These are phyloP conservation scores for Neofusicoccum umdonicola DNA, from an alignment of 2,329 filamentous ascomycete genomes.

Conservation along the genomic window DNA sequence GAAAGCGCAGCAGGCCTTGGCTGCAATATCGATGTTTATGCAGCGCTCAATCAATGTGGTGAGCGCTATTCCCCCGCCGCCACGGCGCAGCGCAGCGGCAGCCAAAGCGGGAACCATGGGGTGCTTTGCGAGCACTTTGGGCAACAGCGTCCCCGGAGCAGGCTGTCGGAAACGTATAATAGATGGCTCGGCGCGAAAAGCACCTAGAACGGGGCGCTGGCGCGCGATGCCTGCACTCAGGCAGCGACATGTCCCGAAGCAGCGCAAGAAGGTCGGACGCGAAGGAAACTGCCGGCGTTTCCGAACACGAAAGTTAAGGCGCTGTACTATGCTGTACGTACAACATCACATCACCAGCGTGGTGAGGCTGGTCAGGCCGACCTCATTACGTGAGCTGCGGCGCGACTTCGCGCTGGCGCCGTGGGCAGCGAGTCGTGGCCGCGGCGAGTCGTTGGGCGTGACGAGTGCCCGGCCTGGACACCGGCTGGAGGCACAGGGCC, in stretches of 20 bases:
- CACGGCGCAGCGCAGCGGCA: no score
- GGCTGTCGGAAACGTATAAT: no score
- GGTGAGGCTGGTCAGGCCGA: not conserved
- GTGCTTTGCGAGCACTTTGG: no score
- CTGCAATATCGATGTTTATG: not conserved
- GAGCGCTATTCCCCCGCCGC: not conserved
- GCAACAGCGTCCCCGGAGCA: no score
- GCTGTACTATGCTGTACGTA: not conserved
- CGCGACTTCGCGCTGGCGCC: not conserved
- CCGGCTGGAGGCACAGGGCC: not conserved
- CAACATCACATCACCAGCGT: not conserved
- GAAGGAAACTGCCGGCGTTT: conserved; percentile 1
- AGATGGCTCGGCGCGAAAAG: no score
- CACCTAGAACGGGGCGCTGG: no score
- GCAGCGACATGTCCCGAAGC: no score
- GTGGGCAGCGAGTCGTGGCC: no score
- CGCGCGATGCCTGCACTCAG: no score
- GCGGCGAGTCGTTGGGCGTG: not conserved
- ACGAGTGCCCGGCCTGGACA: not conserved
- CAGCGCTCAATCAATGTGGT: not conserved
- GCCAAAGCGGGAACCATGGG: no score
- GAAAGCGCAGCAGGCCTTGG: not conserved
- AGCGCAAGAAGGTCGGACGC: not conserved
- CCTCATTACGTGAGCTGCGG: not conserved
- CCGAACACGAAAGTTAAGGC: not conserved